Evolutionary conservation across 2,329 filamentous ascomycete genomes (phyloP).

Genomic region (Fusarium agapanthi): DNA sequence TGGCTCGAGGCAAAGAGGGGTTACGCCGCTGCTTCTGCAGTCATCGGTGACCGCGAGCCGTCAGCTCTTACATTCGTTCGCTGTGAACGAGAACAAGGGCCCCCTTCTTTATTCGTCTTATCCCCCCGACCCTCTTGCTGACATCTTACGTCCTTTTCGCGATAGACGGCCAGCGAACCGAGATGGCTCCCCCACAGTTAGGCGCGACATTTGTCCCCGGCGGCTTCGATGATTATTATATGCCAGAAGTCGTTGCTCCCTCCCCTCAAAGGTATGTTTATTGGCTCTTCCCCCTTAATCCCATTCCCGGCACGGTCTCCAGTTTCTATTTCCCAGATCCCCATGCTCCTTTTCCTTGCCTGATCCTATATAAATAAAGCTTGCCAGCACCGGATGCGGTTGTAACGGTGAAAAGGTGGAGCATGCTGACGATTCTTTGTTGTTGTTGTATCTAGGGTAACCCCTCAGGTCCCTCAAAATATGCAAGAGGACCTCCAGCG

Average conservation of each 20-base stretch:
- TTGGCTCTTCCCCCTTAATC: conserved; percentile 25
- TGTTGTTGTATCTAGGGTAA: conserved; percentile 69
- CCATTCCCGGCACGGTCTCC: conserved; percentile 26
- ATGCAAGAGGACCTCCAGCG: conserved; percentile 95
- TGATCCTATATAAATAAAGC: conserved; percentile 26
- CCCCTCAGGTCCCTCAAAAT: conserved; percentile 94
- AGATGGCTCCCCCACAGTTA: conserved; percentile 47
- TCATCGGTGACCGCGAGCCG: conserved; percentile 37
- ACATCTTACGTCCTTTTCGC: conserved; percentile 43
- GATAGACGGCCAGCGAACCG: conserved; percentile 43
- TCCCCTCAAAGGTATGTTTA: conserved; percentile 64
- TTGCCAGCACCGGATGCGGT: conserved; percentile 39
- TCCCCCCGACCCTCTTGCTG: conserved; percentile 43
- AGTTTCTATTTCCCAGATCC: conserved; percentile 30
- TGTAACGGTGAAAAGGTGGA: conserved; percentile 46
- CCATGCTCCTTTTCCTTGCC: conserved; percentile 24
- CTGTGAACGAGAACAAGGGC: conserved; percentile 35
- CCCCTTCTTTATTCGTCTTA: conserved; percentile 40
- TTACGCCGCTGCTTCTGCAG: conserved; percentile 41
- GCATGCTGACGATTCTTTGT: conserved; percentile 51
- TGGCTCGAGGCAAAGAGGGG: conserved; percentile 37
- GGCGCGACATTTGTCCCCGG: conserved; percentile 68
- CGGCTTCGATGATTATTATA: conserved; percentile 67
- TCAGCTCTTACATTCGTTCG: conserved; percentile 41
- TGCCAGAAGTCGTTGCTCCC: conserved; percentile 68